A percentile compares a stretch with the other conserved stretches of the same genome.
Conservation (phyloP, 2,329 filamentous ascomycete genomes). For the Colletotrichum plurivorum region DNA sequence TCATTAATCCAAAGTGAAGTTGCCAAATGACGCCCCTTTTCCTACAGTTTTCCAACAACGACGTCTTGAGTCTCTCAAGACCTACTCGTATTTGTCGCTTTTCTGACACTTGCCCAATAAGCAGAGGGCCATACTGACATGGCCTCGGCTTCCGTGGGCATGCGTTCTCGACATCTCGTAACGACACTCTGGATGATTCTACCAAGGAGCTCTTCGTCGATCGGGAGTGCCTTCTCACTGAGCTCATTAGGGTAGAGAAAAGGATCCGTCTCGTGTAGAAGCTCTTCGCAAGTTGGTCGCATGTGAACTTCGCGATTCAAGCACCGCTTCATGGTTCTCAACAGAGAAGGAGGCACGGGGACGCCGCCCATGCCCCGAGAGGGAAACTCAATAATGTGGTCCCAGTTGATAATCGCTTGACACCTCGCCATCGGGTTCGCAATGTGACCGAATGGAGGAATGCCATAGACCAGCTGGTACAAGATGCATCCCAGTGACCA, state of each 20-base stretch:
- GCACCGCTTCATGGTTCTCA: conserved; percentile 74
- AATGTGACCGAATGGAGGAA: conserved; percentile 95
- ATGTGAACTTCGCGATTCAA: conserved; percentile 73
- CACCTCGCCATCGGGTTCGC: conserved; percentile 88
- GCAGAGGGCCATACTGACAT: conserved; percentile 70
- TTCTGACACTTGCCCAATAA: conserved; percentile 73
- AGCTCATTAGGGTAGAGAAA: conserved; percentile 75
- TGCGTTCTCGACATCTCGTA: conserved; percentile 68
- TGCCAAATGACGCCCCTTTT: conserved; percentile 30
- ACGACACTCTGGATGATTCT: conserved; percentile 76
- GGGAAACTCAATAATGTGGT: conserved; percentile 80
- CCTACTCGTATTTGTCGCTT: conserved; percentile 57
- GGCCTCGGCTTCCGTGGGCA: conserved; percentile 71
- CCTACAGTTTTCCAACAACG: conserved; percentile 37
- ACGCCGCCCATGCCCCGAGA: conserved; percentile 77
- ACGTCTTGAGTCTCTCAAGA: conserved; percentile 26
- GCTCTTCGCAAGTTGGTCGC: conserved; percentile 74
- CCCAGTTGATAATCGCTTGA: conserved; percentile 86
- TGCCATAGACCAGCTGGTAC: conserved; percentile 98
- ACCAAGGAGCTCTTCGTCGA: conserved; percentile 73
- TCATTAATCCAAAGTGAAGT: conserved; percentile 37
- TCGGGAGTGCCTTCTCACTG: conserved; percentile 67
- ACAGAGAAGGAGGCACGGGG: conserved; percentile 70
- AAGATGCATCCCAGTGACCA: conserved; percentile 98
- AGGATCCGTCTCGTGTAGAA: conserved; percentile 71